These are phyloP conservation scores for Amaranthus palmeri DNA, from an alignment of 148 eudicot species.

Conservation along the genomic window DNA sequence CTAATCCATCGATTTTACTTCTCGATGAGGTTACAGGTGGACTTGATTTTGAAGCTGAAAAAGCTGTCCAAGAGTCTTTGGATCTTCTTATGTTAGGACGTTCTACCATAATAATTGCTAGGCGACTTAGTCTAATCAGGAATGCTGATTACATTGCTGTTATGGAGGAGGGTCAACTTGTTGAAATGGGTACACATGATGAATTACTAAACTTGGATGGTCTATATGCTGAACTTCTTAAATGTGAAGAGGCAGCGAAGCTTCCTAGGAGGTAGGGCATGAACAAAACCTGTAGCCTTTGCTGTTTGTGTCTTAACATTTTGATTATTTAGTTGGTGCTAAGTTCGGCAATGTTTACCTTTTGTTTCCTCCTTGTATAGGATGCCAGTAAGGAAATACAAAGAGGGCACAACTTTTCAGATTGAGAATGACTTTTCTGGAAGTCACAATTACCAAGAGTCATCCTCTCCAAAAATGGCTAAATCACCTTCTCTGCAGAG, in stretches of 20 bases:
- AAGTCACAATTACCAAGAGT: slow-evolving; percentile 65
- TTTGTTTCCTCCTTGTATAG: slow-evolving; percentile 27
- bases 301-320: not conserved
- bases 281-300: not conserved
- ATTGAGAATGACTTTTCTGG: slow-evolving; percentile 69
- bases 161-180: slow-evolving; percentile 99
- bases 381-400: slow-evolving; percentile 79
- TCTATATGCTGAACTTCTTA: slow-evolving; percentile 93
- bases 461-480: slow-evolving; percentile 88
- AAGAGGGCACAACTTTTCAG: slow-evolving; percentile 62
- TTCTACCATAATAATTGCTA: slow-evolving; percentile 91
- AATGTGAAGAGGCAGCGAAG: slow-evolving; percentile 96
- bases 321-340: not conserved
- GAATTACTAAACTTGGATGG: slow-evolving; percentile 81
- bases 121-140: slow-evolving; percentile 81
- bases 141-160: slow-evolving; percentile 99
- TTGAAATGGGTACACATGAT: slow-evolving; percentile 98
- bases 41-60: slow-evolving; percentile 99
- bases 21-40: slow-evolving; percentile 99
- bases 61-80: slow-evolving; percentile 86
- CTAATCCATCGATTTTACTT: slow-evolving; percentile 84
- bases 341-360: slow-evolving; percentile 5
- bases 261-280: slow-evolving; percentile 76
- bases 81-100: slow-evolving; percentile 95
- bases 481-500: slow-evolving; percentile 97